Base-by-base conservation (phyloP, 164 flowering plant species). In the Kalanchoe fedtschenkoi region DNA sequence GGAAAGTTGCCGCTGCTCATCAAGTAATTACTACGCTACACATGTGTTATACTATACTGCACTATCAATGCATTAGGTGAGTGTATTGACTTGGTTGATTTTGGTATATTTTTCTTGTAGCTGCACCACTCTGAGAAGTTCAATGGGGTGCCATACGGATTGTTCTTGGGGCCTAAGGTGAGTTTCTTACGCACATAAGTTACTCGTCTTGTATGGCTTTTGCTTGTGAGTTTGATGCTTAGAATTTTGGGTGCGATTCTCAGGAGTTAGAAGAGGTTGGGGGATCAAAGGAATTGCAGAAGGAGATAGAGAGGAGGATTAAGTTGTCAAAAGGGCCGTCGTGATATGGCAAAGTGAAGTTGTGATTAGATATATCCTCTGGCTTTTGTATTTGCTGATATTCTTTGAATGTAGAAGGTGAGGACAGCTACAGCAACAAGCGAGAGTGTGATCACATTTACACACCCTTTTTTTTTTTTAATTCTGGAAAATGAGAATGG, bases 151-250 rank as follows among this genome's bases (percentile, higher is more conserved):
- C 98, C 98, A 21, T 91, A 85, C 67, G 98, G 96, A 51, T 53
- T 91, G 76, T 91, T 91, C 72, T 71, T 91, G 56, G 98, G 98
- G 58, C 98, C 96, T 3, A 77, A 70, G 86, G 96, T 83, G 33
- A 17, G 70, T 35, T 34, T 33, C 17, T 6, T 44, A 44, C 21
- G 8, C 6, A 19, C 22, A 21, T 1, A n/a, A 44, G 26, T 44
- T 44, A 44, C 21, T 19, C n/a, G 22, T 19, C 39, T 6, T 62
- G 11, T 13, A 0, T n/a, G 34, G 34, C 14, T 21, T 16, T 6
- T 62, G 10, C 29, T 30, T 61, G 3, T 28, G 15, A n/a, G 34
- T 6, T 62, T 17, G 14, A 28, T 22, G 55, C 44, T 30, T n/a
- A 3, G 17, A 19, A 28, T 21, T 1, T n/a, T 21, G 10, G 13